Conservation (phyloP, 2,329 filamentous ascomycete species). For the Chrysoporthe puriensis region DNA sequence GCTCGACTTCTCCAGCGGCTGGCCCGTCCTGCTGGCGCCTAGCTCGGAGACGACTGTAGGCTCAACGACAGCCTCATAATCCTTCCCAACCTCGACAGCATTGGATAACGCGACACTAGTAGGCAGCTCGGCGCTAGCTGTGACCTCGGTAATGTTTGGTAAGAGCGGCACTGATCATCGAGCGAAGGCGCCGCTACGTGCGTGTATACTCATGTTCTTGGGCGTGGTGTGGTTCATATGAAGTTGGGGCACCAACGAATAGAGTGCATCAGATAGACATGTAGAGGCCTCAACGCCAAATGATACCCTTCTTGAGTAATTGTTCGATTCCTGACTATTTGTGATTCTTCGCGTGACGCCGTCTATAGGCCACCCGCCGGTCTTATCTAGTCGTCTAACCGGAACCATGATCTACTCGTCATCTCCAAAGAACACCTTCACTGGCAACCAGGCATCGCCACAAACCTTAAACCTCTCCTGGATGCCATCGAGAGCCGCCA, state of each 20-base stretch:
- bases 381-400: not conserved
- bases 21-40: not conserved
- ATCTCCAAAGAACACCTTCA: slow-evolving; percentile 83
- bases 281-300: not conserved
- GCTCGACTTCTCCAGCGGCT: not conserved
- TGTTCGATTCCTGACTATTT: not conserved
- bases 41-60: not conserved
- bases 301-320: not conserved
- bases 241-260: too few species aligned
- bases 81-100: not conserved
- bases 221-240: not conserved
- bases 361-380: not conserved
- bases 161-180: too few species aligned
- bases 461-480: slow-evolving; percentile 83
- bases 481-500: slow-evolving; percentile 68
- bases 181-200: not conserved
- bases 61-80: not conserved
- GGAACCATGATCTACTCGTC: slow-evolving; percentile 61
- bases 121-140: too few species aligned
- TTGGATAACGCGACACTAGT: not conserved
- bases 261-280: not conserved
- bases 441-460: slow-evolving; percentile 71
- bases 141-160: too few species aligned
- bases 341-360: not conserved
- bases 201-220: not conserved